Evolutionary conservation across 176 grass and related monocot species (phyloP), one percentile per base, ranked within the genome.

Genomic region (Avena insularis): DNA sequence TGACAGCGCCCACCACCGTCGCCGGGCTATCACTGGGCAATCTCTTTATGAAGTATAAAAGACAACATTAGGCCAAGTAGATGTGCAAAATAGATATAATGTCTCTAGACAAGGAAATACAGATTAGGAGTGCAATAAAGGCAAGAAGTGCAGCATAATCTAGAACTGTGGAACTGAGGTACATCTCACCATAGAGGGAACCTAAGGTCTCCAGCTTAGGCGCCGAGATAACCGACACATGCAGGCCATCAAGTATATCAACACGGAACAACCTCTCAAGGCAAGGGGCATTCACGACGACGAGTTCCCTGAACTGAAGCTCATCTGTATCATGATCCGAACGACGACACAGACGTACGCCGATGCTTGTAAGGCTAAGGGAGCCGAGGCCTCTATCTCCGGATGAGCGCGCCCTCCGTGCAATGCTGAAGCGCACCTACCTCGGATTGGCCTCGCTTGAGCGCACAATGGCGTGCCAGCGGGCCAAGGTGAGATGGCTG

Each of bases 161-260:
- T 14, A 77, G 8, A 55, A 55, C 17, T 54, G 27, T 56, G 50
- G 27, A 31, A 9, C 49, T 51, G 27, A 77, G 75, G 23, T 53
- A 54, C 48, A 29, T 19, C 19, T 77, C 25, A 55, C 9, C 21
- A 77, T 17, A 29, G 49, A 81, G 38, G 43, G 36, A 47, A 25
- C 54, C 82, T n/a, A 84, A n/a, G 17, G 25, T 21, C 25, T 64
- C 56, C 1, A 84, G 43, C 12, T 76, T 84, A n/a, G 82, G 71
- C 3, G 71, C 71, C 0, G 56, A 62, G 12, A 51, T 84, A 0
- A 84, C 25, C 5, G 71, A 50, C 7, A 84, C 36, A 21, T 11
- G 6, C 1, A 84, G 6, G 50, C 10, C 25, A 19, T 12, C 16
- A 6, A 9, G 20, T 13, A 23, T 4, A 2, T 3, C 29, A 38